Percentiles rank a stretch among this genome's conserved stretches.
These are phyloP conservation scores for Purpureocillium takamizusanense DNA, from an alignment of 2,329 filamentous ascomycete species.

Conservation along the genomic window DNA sequence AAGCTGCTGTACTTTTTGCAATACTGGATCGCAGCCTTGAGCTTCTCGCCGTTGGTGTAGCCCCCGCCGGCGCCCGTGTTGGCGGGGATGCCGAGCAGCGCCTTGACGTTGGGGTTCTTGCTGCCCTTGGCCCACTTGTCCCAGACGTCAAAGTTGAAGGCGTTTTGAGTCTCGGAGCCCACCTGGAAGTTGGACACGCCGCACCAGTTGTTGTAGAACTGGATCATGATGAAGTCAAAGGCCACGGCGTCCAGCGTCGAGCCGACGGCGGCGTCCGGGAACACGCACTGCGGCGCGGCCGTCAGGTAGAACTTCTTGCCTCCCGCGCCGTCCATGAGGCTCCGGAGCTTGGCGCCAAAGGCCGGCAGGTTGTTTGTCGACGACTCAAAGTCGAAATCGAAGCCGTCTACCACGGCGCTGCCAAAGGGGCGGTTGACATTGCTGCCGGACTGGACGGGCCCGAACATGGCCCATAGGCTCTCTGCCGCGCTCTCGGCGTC, in stretches of 20 bases:
- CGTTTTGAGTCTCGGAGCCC: slow-evolving; percentile 33
- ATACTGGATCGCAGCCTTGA: slow-evolving; percentile 43
- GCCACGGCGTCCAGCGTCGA: slow-evolving; percentile 45
- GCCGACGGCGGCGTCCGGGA: slow-evolving; percentile 51
- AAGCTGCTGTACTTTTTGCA: slow-evolving; percentile 48
- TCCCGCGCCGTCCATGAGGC: slow-evolving; percentile 40
- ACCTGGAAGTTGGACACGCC: slow-evolving; percentile 42
- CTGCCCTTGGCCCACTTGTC: slow-evolving; percentile 55
- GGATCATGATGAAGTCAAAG: slow-evolving; percentile 54
- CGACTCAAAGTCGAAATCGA: slow-evolving; percentile 69
- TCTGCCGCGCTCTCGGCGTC: slow-evolving; percentile 49
- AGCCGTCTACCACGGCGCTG: slow-evolving; percentile 57
- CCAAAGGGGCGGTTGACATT: slow-evolving; percentile 56
- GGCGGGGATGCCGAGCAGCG: slow-evolving; percentile 53
- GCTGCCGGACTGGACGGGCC: slow-evolving; percentile 37
- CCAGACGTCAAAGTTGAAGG: slow-evolving; percentile 57
- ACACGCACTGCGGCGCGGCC: slow-evolving; percentile 60
- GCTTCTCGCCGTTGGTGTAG: slow-evolving; percentile 37
- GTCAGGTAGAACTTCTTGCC: slow-evolving; percentile 53
- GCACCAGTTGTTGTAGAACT: slow-evolving; percentile 65
- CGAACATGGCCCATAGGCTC: slow-evolving; percentile 63
- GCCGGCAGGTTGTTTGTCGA: slow-evolving; percentile 47
- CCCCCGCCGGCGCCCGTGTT: slow-evolving; percentile 44
- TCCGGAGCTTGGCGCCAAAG: slow-evolving; percentile 50
- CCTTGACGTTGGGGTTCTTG: slow-evolving; percentile 50